These are phyloP conservation scores for Acer campestre DNA, from an alignment of 345 rosid species.

Conservation along the genomic window DNA sequence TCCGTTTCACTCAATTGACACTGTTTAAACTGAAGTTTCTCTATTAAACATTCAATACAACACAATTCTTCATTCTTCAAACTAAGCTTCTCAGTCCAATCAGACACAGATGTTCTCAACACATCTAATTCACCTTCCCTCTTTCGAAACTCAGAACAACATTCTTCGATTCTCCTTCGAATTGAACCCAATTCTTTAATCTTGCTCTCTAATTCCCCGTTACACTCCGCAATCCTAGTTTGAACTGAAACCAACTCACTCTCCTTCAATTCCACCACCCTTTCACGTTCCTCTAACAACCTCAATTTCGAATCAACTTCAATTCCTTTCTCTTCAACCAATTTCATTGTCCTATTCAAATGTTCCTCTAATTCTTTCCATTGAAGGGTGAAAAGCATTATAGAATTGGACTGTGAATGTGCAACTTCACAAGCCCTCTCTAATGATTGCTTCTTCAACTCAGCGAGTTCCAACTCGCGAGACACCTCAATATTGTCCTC, in stretches of 20 bases:
- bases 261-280: constrained; percentile 21
- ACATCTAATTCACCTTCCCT: too few relatives aligned
- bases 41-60: too few relatives aligned
- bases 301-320: background rate
- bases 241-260: constrained; percentile 15
- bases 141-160: too few relatives aligned
- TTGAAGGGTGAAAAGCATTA: constrained; percentile 27
- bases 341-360: constrained; percentile 1
- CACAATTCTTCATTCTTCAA: too few relatives aligned
- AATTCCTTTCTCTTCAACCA: background rate
- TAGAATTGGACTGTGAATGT: constrained; percentile 25
- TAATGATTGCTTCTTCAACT: constrained; percentile 23
- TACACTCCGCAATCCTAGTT: constrained; percentile 10
- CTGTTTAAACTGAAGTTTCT: constrained; percentile 17
- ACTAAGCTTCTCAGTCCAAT: too few relatives aligned
- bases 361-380: constrained; percentile 40
- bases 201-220: constrained; percentile 10
- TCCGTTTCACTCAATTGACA: constrained; percentile 6
- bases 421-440: constrained; percentile 21
- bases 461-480: constrained; percentile 12
- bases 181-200: background rate
- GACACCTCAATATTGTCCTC: constrained; percentile 12
- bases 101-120: too few relatives aligned
- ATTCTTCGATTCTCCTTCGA: too few relatives aligned
- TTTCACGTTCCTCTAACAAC: background rate